A percentile compares a stretch with the other conserved stretches of the same genome.
Evolutionary conservation across 1,284 basidiomycete genomes (phyloP).

Genomic region (Rugosomyces carneus): DNA sequence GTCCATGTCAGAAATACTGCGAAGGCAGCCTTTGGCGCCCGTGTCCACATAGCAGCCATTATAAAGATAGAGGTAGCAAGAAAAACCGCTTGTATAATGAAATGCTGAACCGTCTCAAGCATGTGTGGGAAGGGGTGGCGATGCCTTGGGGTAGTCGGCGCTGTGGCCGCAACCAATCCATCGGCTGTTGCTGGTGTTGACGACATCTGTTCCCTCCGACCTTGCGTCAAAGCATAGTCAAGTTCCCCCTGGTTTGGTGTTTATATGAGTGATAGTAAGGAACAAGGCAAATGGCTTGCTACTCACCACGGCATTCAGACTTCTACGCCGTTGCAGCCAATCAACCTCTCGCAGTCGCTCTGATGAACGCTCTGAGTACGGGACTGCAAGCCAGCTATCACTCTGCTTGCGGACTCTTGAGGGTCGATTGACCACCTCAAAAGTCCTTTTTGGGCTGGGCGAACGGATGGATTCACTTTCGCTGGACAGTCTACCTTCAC

Average conservation of each 20-base stretch:
- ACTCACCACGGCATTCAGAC: conserved; percentile 61
- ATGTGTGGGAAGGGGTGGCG: conserved; percentile 32
- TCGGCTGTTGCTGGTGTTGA: conserved; percentile 49
- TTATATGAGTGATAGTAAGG: conserved; percentile 9
- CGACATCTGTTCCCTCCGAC: conserved; percentile 35
- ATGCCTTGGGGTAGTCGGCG: conserved; percentile 16
- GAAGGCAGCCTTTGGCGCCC: conserved; percentile 51
- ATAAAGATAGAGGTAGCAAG: conserved; percentile 52
- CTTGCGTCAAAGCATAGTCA: conserved; percentile 52
- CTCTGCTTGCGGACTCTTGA: conserved; percentile 41
- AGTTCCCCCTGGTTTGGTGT: conserved; percentile 49
- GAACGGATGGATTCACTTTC: conserved; percentile 45
- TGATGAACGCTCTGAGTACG: conserved; percentile 27
- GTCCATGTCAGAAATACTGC: conserved; percentile 60
- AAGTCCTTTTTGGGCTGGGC: conserved; percentile 40
- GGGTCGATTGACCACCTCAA: conserved; percentile 71
- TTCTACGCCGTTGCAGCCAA: conserved; percentile 68
- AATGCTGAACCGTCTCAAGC: conserved; percentile 38
- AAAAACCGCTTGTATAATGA: conserved; percentile 52
- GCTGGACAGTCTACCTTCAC: conserved; percentile 39
- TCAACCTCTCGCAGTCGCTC: conserved; percentile 57
- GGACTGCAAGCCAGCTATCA: conserved; percentile 40
- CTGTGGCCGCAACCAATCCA: conserved; percentile 38
- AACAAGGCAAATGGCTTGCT: conserved; percentile 15
- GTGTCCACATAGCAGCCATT: conserved; percentile 52